Evolutionary conservation across 345 rosid species (phyloP).

Genomic region (Aquilaria sinensis): DNA sequence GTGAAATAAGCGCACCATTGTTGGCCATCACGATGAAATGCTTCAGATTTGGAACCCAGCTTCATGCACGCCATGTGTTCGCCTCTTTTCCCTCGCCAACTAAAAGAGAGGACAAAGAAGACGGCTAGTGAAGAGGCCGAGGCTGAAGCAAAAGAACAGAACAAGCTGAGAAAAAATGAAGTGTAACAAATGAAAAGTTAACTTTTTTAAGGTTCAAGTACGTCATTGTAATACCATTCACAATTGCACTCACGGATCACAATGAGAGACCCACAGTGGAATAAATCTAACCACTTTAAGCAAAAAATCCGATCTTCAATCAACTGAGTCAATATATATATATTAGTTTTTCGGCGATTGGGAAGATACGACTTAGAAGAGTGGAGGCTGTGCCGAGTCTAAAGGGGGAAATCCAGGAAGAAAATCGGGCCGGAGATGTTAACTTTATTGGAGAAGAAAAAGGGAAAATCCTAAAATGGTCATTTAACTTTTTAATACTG

Average conservation of each 20-base stretch:
- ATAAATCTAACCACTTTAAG: neutral
- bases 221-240: no score
- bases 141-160: neutral
- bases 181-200: neutral
- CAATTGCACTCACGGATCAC: no score
- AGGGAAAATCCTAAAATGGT: no score
- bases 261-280: slow-evolving; percentile 1
- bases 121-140: neutral
- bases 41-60: slow-evolving; percentile 89
- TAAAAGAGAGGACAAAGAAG: slow-evolving; percentile 1
- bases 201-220: neutral
- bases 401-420: slow-evolving; percentile 48
- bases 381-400: slow-evolving; percentile 44
- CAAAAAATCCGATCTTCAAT: neutral
- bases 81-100: slow-evolving; percentile 14
- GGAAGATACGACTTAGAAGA: neutral
- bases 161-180: slow-evolving; percentile 6
- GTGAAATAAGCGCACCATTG: slow-evolving; percentile 40
- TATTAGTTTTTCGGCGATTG: neutral
- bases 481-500: no score
- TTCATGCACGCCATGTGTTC: slow-evolving; percentile 69
- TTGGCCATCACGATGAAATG: slow-evolving; percentile 59
- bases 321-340: no score
- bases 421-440: slow-evolving; percentile 14
- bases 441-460: no score